Evolutionary conservation across 2,329 filamentous ascomycete genomes (phyloP).

Genomic region (Aureobasidium musti): DNA sequence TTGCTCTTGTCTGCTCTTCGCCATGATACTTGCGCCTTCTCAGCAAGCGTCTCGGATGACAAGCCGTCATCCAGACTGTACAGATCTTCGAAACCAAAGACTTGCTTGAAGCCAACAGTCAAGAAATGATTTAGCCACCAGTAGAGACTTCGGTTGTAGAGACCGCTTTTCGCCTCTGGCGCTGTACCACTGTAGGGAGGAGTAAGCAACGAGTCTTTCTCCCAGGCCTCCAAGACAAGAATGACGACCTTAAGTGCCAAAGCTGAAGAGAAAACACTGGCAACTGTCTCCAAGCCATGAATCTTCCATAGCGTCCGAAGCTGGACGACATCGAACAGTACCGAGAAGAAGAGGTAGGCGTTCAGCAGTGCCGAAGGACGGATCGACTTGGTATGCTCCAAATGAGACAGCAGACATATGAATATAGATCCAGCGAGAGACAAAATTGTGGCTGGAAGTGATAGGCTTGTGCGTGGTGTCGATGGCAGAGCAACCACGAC

Average conservation of each 20-base stretch:
- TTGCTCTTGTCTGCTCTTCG: neutral
- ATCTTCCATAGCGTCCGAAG: neutral
- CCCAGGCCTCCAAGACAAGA: neutral
- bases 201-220: slow-evolving; percentile 2
- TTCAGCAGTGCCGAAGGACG: neutral
- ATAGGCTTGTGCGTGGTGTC: neutral
- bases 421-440: neutral
- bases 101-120: neutral
- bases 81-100: neutral
- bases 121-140: slow-evolving; percentile 20
- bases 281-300: neutral
- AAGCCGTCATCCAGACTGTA: neutral
- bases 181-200: neutral
- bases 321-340: neutral
- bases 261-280: neutral
- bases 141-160: neutral
- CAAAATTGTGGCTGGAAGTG: neutral
- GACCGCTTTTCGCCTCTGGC: neutral
- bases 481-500: neutral
- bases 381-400: slow-evolving; percentile 1
- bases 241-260: neutral
- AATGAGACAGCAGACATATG: neutral
- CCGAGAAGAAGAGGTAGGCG: neutral
- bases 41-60: neutral
- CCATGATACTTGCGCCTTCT: neutral